A percentile compares a stretch with the other conserved stretches of the same genome.
Conservation (phyloP, 257 asterid genomes). For the Mitragyna speciosa region DNA sequence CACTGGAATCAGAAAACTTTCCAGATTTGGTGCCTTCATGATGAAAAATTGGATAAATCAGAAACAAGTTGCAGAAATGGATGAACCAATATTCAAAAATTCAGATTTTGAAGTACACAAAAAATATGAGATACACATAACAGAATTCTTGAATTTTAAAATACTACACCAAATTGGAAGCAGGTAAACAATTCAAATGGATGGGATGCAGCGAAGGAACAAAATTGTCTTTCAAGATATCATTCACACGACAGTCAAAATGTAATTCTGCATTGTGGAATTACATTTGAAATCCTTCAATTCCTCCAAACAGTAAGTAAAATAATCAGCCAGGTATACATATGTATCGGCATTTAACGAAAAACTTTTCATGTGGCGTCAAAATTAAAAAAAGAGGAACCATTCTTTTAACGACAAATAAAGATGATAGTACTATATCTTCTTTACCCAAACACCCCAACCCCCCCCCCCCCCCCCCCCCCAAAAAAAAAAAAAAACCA, state of each 20-base stretch:
- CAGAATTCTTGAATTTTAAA: neutral
- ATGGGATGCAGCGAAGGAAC: neutral
- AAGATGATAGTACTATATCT: neutral
- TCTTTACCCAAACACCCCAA: no score
- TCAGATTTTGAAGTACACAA: neutral
- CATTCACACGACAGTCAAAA: neutral
- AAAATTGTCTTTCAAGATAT: neutral
- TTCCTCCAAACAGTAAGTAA: neutral
- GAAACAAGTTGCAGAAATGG: neutral
- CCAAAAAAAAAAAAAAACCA: no score
- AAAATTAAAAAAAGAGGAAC: neutral
- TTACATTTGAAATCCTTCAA: neutral
- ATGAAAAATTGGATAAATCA: neutral
- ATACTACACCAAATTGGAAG: neutral
- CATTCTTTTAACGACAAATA: neutral
- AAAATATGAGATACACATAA: neutral
- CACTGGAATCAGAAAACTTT: conserved; percentile 47
- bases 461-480: no score
- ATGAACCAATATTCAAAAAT: neutral
- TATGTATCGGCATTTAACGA: neutral
- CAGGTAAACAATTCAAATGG: neutral
- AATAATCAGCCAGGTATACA: neutral
- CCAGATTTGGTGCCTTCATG: conserved; percentile 41
- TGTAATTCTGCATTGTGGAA: neutral
- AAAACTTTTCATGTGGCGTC: neutral